Percentiles rank a stretch among this genome's conserved stretches.
These are phyloP conservation scores for Penicillium egyptiacum DNA, from an alignment of 495 filamentous ascomycete genomes.

Conservation along the genomic window DNA sequence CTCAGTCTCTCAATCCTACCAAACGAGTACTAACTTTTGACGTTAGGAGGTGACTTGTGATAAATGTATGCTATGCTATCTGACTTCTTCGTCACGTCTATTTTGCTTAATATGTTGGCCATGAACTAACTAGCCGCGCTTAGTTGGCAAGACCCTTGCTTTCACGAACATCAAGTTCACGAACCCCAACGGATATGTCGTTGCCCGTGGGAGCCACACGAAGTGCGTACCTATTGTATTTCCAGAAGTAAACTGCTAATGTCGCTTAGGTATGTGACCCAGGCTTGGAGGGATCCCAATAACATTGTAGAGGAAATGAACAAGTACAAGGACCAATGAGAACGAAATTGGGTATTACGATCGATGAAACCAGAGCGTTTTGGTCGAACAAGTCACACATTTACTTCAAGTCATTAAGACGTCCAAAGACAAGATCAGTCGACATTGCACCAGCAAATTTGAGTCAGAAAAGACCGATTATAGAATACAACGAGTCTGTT, in stretches of 20 bases:
- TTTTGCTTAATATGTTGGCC: not conserved
- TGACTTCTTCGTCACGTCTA: not conserved
- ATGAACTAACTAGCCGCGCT: slow-evolving; percentile 7
- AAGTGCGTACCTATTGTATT: slow-evolving; percentile 59
- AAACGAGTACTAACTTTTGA: slow-evolving; percentile 24
- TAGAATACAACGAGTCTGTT: not conserved
- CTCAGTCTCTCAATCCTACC: not conserved
- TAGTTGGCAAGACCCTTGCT: slow-evolving; percentile 91
- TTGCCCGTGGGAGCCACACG: slow-evolving; percentile 91
- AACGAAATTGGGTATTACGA: too few relatives aligned
- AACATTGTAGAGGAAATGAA: slow-evolving; percentile 57
- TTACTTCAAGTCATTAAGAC: not conserved
- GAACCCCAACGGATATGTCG: slow-evolving; percentile 72
- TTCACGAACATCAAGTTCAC: slow-evolving; percentile 81
- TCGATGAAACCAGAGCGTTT: not conserved
- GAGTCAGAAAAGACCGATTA: not conserved
- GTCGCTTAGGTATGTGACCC: slow-evolving; percentile 51
- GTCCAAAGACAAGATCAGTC: not conserved
- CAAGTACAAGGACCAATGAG: slow-evolving; percentile 14
- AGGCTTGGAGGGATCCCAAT: slow-evolving; percentile 59
- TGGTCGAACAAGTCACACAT: not conserved
- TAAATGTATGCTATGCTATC: slow-evolving; percentile 66
- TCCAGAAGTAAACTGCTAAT: slow-evolving; percentile 5
- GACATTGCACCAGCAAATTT: not conserved
- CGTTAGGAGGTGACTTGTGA: slow-evolving; percentile 70